These are phyloP conservation scores for Ganoderma leucocontextum DNA, from an alignment of 1,284 basidiomycete genomes.

Conservation along the genomic window DNA sequence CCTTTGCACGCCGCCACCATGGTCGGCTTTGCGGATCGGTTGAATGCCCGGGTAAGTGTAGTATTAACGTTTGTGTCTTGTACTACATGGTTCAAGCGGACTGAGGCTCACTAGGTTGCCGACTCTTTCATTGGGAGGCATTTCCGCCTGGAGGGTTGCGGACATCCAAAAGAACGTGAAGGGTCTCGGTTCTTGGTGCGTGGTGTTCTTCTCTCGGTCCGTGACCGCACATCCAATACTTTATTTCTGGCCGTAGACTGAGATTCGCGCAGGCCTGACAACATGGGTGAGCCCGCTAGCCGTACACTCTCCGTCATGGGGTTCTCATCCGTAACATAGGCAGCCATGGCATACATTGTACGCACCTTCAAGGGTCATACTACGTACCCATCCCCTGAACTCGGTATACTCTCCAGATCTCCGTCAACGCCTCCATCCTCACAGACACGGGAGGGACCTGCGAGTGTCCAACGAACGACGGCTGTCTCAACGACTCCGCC, in stretches of 20 bases:
- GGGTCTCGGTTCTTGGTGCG: slow-evolving; percentile 81
- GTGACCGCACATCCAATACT: not conserved
- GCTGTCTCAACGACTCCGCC: slow-evolving; percentile 61
- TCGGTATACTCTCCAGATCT: slow-evolving; percentile 62
- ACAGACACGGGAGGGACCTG: slow-evolving; percentile 85
- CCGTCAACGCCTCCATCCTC: slow-evolving; percentile 85
- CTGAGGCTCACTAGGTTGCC: slow-evolving; percentile 60
- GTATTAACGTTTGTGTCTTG: not conserved
- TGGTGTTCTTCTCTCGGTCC: slow-evolving; percentile 19
- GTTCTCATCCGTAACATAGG: slow-evolving; percentile 44
- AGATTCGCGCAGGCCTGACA: slow-evolving; percentile 83
- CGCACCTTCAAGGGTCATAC: slow-evolving; percentile 32
- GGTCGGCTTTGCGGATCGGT: slow-evolving; percentile 37
- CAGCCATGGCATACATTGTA: slow-evolving; percentile 76
- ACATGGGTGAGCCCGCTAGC: slow-evolving; percentile 69
- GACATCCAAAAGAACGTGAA: slow-evolving; percentile 75
- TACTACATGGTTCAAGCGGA: not conserved
- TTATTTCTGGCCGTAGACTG: slow-evolving; percentile 57
- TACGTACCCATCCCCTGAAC: not conserved
- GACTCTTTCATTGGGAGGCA: slow-evolving; percentile 77
- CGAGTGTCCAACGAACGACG: slow-evolving; percentile 65
- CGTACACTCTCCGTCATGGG: slow-evolving; percentile 4
- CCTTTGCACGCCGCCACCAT: slow-evolving; percentile 30
- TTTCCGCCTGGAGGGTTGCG: slow-evolving; percentile 88
- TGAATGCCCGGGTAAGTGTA: slow-evolving; percentile 40